A percentile compares a stretch with the other conserved stretches of the same genome.
phyloP scores from a whole-genome alignment of 257 asterid species.

The Orobanche coerulescens region DNA sequence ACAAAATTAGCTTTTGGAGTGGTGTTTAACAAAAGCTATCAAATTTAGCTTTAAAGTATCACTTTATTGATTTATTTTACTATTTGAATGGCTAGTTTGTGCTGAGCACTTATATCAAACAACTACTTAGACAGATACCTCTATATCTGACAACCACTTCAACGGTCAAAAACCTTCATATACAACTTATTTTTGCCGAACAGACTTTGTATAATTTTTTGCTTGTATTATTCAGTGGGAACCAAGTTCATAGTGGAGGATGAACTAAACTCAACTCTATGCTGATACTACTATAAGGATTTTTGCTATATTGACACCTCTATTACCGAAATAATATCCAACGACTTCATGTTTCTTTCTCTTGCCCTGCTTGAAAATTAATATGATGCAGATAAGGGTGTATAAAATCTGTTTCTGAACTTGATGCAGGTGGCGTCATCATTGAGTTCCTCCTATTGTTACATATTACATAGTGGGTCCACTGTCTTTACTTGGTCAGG shows the following conservation, averaged over 20 bases:
- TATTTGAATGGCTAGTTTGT: too few species aligned
- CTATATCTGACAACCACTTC: too few species aligned
- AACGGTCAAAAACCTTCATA: too few species aligned
- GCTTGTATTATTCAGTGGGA: neutral
- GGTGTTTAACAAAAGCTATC: too few species aligned
- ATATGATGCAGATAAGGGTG: slow-evolving; percentile 13
- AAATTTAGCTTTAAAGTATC: too few species aligned
- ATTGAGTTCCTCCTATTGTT: slow-evolving; percentile 83
- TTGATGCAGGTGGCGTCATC: slow-evolving; percentile 85
- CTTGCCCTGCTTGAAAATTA: neutral
- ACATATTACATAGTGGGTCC: slow-evolving; percentile 82
- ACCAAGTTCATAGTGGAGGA: neutral
- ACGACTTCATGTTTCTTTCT: slow-evolving; percentile 3
- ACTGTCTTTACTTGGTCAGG: slow-evolving; percentile 85
- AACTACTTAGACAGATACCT: too few species aligned
- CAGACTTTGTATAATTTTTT: neutral
- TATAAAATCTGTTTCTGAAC: slow-evolving; percentile 18
- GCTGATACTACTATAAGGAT: neutral
- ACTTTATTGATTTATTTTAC: too few species aligned
- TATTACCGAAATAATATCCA: neutral
- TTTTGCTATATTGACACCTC: neutral
- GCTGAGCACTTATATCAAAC: too few species aligned
- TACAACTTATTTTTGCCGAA: too few species aligned
- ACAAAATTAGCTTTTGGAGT: too few species aligned
- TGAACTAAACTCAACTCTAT: neutral